Percentiles rank a stretch among this genome's conserved stretches.
These are phyloP conservation scores for Pyrus betulifolia DNA, from an alignment of 306 rosid genomes.

Conservation along the genomic window DNA sequence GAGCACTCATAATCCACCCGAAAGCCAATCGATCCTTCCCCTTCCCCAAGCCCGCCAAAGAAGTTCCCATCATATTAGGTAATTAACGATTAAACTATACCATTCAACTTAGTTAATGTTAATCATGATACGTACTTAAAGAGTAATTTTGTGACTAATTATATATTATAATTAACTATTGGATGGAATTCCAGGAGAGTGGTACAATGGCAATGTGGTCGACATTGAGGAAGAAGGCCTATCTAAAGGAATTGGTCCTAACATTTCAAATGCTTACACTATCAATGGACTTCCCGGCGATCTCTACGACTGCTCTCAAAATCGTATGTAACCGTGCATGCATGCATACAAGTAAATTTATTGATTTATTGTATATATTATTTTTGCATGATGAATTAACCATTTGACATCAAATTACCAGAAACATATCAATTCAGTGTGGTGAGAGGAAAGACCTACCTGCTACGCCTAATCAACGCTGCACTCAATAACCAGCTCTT, in stretches of 20 bases:
- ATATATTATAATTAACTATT: neutral
- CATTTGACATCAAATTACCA: neutral
- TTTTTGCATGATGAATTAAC: neutral
- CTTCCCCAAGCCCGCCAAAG: conserved; percentile 30
- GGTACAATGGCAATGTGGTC: conserved; percentile 58
- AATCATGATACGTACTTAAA: neutral
- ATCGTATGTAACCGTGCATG: conserved; percentile 18
- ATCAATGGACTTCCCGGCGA: conserved; percentile 70
- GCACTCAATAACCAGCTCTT: conserved; percentile 58
- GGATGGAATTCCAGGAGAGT: conserved; percentile 44
- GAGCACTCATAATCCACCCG: conserved; percentile 57
- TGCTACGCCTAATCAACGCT: conserved; percentile 55
- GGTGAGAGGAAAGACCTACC: conserved; percentile 39
- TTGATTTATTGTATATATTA: neutral
- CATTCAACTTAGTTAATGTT: too few species aligned
- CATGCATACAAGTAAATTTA: neutral
- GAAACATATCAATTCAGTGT: conserved; percentile 33
- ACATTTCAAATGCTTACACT: conserved; percentile 38
- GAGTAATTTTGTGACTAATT: neutral
- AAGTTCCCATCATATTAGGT: conserved; percentile 55
- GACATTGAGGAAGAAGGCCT: conserved; percentile 26
- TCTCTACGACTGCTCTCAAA: conserved; percentile 39
- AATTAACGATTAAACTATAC: neutral
- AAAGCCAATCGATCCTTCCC: conserved; percentile 21
- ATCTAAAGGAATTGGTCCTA: conserved; percentile 11